Evolutionary conservation across 2,329 filamentous ascomycete species (phyloP), one percentile per base, ranked within the genome.

Genomic region (Calonectria pseudoreteaudii): DNA sequence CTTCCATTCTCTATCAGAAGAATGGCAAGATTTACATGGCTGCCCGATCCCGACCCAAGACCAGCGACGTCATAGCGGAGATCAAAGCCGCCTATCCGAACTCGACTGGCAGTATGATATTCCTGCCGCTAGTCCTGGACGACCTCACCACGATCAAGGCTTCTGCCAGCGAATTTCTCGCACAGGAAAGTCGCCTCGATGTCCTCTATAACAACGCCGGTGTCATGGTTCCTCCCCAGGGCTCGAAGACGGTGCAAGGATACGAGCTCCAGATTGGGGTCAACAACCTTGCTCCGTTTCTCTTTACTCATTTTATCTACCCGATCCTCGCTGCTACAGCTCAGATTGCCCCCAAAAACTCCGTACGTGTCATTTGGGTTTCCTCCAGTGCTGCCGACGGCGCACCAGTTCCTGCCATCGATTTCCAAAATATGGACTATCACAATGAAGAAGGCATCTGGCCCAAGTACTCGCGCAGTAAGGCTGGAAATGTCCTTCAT

Each of bases 131-230:
- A 5, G 87, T 89, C 71, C 80, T 85, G 8, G 74, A 77, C 10
- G 83, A 85, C 69, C 75, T 85, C 4, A 65, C 76, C 23, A 81
- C 79, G n/a, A 77, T 85, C 56, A 82, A 82, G 66, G 64, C 74
- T 11, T 76, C 83, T 1, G 82, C 79, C 4, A 52, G 78, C 4
- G 68, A 73, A 7, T 82, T 83, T 23, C 67, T 80, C 3, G 66
- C 68, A 20, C 74, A 70, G 36, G 80, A 82, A 60, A 68, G 58
- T 14, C 77, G 78, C 20, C 76, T 87, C 7, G 82, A 86, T 72
- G 81, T 85, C 2, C 73, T 87, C 44, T 81, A 84, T 75, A 83
- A 87, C 72, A 87, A 87, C 78, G 86, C 86, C 0, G 86, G 82
- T 13, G 80, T 87, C 23, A 86, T 86, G 81, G 78, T 78, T 0